Evolutionary conservation across 345 rosid genomes (phyloP), one percentile per base, ranked within the genome.

Genomic region (Boechera stricta): DNA sequence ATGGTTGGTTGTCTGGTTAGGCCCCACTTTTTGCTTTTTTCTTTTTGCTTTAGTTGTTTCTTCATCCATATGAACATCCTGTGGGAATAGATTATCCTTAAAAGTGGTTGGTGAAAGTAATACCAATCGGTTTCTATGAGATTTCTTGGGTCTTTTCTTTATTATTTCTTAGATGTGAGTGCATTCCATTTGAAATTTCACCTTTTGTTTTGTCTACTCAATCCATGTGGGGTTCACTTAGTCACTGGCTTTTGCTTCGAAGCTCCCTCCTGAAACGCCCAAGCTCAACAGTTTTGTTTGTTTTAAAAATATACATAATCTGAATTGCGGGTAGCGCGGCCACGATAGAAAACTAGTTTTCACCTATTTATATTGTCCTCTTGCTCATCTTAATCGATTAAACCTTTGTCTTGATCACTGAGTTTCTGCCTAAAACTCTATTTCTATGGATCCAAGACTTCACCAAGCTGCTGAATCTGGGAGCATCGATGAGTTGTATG

Each of bases 401-500:
- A 21, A 21, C 1, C 24, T 21, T 21, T 21, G 24, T 21, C 24
- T 41, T 63, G 2, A 64, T 63, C 6, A 52, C 54, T 62, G 12
- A 32, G 55, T 31, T 64, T 32, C 28, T 41, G 10, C 7, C 54
- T 5, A 42, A 54, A 42, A 0, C 3, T 5, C 21, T 44, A 24
- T 67, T 10, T 15, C 12, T 13, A 69, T 79, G 79, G 72, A 79
- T 69, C 57, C 36, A 0, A 64, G 72, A 68, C 59, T 76, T 71
- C 72, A 24, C 18, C 58, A 58, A 5, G 74, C 79, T 44, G 69
- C 78, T 58, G 16, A 71, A 26, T 44, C 45, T 7, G 79, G 80
- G 42, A 35, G 53, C 57, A 52, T 49, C 5, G 51, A 60, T 45
- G 71, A 49, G 1, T 42, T 85, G 59, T 83, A 85, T 51, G 57